These are phyloP conservation scores for Veloboletus limbatus DNA, from an alignment of 1,284 basidiomycete species.

Conservation along the genomic window DNA sequence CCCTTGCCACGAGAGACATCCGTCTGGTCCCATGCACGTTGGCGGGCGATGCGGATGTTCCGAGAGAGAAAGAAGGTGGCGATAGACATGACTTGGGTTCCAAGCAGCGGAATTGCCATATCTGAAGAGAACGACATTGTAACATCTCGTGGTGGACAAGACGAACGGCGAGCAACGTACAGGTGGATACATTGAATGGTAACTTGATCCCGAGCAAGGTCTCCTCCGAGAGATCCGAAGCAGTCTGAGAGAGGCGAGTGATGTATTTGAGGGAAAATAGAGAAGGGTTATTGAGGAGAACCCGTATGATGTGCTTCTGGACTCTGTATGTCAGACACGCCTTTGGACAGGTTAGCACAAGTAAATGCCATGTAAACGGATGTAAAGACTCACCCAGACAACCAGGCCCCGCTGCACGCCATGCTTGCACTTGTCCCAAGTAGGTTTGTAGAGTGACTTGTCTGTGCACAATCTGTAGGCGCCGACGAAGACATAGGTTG, in stretches of 20 bases:
- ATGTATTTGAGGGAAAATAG: slow-evolving; percentile 15
- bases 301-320: slow-evolving; percentile 59
- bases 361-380: neutral
- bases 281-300: slow-evolving; percentile 57
- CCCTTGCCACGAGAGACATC: slow-evolving; percentile 77
- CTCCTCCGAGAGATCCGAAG: slow-evolving; percentile 63
- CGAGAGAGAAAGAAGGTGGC: slow-evolving; percentile 76
- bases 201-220: slow-evolving; percentile 61
- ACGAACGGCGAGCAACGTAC: slow-evolving; percentile 38
- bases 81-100: slow-evolving; percentile 69
- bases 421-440: slow-evolving; percentile 76
- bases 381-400: slow-evolving; percentile 57
- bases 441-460: slow-evolving; percentile 56
- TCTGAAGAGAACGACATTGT: slow-evolving; percentile 42
- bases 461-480: slow-evolving; percentile 72
- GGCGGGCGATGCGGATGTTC: slow-evolving; percentile 75
- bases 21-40: slow-evolving; percentile 76
- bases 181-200: slow-evolving; percentile 66
- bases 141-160: neutral
- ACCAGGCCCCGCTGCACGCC: slow-evolving; percentile 57
- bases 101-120: slow-evolving; percentile 69
- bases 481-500: slow-evolving; percentile 73
- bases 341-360: slow-evolving; percentile 36
- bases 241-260: slow-evolving; percentile 22
- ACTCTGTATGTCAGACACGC: slow-evolving; percentile 59